Base-by-base conservation (phyloP, 1,284 basidiomycete species). In the Sphagnurus paluster region DNA sequence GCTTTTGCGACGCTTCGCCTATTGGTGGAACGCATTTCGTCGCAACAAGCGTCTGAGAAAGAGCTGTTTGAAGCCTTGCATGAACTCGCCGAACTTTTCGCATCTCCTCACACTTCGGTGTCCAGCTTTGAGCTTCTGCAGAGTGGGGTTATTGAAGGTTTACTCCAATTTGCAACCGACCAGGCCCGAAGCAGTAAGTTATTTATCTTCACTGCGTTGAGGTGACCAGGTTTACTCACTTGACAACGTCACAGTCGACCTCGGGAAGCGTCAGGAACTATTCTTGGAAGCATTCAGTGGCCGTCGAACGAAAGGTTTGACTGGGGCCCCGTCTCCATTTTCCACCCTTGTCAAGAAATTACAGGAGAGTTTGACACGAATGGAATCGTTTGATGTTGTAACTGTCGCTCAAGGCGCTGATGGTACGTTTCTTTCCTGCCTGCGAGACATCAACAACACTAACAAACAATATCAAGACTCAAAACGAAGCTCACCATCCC, bases 61-160 rank as follows among this genome's bases (percentile, higher is more conserved):
- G 79, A 82, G 24, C 65, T 90, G n/a, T 66, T 74, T 19, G 77
- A 80, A 26, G 79, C 82, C 9, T 68, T 97, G 19, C 72, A 75
- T 45, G 82, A 87, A 52, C 74, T 98, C 16, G 89, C 90, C 0
- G 75, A 77, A 11, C 75, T 94, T 35, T 96, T 99, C 63, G 73
- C 84, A 1, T 84, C 84, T n/a, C 76, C 79, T 24, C 77, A 82
- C 56, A 80, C 77, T 3, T 88, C 93, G 8, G 82, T 98, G 9
- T 98, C 95, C 1, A 97, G 94, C 66, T 99, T 98, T 56, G 97
- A 99, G 70, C 69, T 99, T 32, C 71, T 98, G 44, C 90, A 97
- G 60, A 96, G 93, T 59, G 96, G 95, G 2, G 78, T 98, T 1
- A 87, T 98, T 1, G 93, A 97, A 55, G 86, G 85, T 2, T 65